phyloP scores from a whole-genome alignment of 2,329 filamentous ascomycete genomes.

The Epicoccum sorghinum region DNA sequence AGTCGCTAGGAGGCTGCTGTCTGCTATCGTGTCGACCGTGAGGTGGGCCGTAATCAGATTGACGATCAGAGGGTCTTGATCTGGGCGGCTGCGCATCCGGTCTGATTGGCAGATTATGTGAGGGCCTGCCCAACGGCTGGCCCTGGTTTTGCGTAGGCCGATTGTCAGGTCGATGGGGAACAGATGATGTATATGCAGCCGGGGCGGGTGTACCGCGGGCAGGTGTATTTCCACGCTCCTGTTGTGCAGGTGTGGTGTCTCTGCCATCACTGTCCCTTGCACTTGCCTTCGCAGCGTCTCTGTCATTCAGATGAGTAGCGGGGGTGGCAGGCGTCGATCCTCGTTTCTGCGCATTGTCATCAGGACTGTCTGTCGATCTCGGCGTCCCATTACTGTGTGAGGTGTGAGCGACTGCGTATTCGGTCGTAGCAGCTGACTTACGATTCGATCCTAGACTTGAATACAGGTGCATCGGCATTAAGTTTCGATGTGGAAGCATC shows the following conservation, averaged over 20 bases:
- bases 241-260: conserved; percentile 21
- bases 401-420: conserved; percentile 21
- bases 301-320: conserved; percentile 26
- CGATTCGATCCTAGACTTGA: conserved; percentile 59
- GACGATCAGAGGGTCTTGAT: conserved; percentile 39
- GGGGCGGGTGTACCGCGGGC: conserved; percentile 11
- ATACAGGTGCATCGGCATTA: conserved; percentile 66
- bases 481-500: conserved; percentile 49
- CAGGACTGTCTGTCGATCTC: conserved; percentile 17
- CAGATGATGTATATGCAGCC: conserved; percentile 22
- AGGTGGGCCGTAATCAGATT: conserved; percentile 29
- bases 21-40: conserved; percentile 44
- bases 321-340: conserved; percentile 22
- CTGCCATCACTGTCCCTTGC: conserved; percentile 19
- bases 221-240: conserved; percentile 22
- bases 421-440: conserved; percentile 26
- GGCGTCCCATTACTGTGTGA: conserved; percentile 40
- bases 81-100: conserved; percentile 64
- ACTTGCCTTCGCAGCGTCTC: conserved; percentile 18
- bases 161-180: conserved; percentile 42
- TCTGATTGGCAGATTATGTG: conserved; percentile 60
- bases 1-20: conserved; percentile 44
- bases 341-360: conserved; percentile 22
- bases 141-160: conserved; percentile 36
- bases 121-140: conserved; percentile 31